Base-by-base conservation (phyloP, 306 rosid species). In the Lathyrus sativus region DNA sequence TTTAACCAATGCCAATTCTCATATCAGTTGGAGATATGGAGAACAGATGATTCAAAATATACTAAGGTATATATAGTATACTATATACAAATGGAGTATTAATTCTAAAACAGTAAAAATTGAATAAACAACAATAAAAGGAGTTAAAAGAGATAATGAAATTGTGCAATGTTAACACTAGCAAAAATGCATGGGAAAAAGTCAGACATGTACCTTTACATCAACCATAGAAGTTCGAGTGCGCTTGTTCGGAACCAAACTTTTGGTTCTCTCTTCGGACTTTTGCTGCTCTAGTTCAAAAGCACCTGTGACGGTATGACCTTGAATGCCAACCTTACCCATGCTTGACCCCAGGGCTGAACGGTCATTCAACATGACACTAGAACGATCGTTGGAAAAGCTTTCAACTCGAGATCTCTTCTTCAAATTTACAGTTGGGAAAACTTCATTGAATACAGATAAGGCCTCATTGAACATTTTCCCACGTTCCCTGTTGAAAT, bases 371-470 rank as follows among this genome's bases (percentile, higher is more conserved):
- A 83, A 78, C 72, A 86, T 60, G 77, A 71, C 80, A 84, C 75
- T 66, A 71, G 96, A 80, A 15, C 96, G 88, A 24, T 90, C 97
- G 71, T 64, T 82, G 38, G 88, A 77, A 76, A 82, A 88, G 51
- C 83, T 62, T 81, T 93, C 99, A 76, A 81, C 81, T 68, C 99
- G 89, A 33, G 99, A 93, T 81, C 99, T 93, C 87, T 93, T 93
- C 82, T 93, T 93, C 53, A 93, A 86, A 70, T 86, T 87, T 55
- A 88, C 55, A 48, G 85, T 81, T 18, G 96, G 97, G 84, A 93
- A 93, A 80, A 79, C 77, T 68, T 86, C 84, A 81, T 93, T 84
- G 74, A 93, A 93, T 22, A 76, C 89, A 38, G 84, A 86, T 71
- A 93, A 78, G 45, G 96, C 90, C 31, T 93, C 97, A n/a, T 26